A percentile compares a stretch with the other conserved stretches of the same genome.
phyloP scores from a whole-genome alignment of 345 rosid genomes.

The Arabidopsis arenosa region DNA sequence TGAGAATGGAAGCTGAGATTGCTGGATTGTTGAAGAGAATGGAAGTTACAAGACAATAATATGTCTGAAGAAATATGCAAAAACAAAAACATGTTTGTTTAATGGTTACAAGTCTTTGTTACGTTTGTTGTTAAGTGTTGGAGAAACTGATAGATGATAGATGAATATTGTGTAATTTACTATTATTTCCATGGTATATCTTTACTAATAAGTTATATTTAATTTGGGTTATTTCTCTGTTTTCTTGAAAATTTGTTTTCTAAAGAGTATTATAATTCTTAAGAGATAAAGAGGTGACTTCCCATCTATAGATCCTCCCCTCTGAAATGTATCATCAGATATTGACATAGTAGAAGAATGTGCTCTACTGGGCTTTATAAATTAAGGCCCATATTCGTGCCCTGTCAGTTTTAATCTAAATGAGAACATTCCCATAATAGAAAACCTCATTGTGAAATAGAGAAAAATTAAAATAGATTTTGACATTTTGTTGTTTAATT shows the following conservation, averaged over 20 bases:
- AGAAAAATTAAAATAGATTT: background rate
- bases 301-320: too few species aligned
- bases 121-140: background rate
- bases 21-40: slow-evolving; percentile 87
- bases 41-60: slow-evolving; percentile 77
- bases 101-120: background rate
- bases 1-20: slow-evolving; percentile 92
- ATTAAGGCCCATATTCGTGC: background rate
- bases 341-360: too few species aligned
- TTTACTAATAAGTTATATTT: too few species aligned
- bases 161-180: background rate
- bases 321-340: too few species aligned
- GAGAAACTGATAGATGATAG: background rate
- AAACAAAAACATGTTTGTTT: background rate
- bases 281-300: too few species aligned
- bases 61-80: slow-evolving; percentile 45
- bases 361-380: background rate
- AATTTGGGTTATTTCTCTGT: too few species aligned
- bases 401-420: background rate
- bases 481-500: background rate
- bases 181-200: background rate
- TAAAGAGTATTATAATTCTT: too few species aligned
- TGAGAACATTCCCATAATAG: too few species aligned
- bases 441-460: background rate
- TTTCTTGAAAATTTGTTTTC: too few species aligned